Base-by-base conservation (phyloP, 140 eudicot genomes). In the Senecio squalidus region DNA sequence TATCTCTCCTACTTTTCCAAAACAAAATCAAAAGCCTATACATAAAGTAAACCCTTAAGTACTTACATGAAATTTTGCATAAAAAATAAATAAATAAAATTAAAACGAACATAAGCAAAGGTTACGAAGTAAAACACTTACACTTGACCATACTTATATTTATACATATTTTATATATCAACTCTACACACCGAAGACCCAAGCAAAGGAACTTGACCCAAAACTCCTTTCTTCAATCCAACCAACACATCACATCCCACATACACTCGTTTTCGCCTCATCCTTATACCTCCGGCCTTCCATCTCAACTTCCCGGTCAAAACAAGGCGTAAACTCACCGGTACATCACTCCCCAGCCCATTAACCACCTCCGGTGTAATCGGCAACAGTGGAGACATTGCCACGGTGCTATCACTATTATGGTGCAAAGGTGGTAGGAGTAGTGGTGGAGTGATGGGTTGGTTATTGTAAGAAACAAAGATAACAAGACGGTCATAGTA, bases 221-320 rank as follows among this genome's bases (percentile, higher is more conserved):
- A 53, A 1, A 67, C 48, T 16, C 84, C 91, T 13, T 43, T 74
- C 58, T 69, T 81, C 25, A 84, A 66, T 10, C 82, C 83, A n/a
- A 84, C 75, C 55, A 79, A 29, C 66, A 88, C 62, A 60, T 88
- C 88, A 74, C 96, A 88, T 9, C 44, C 74, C 7, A 84, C 92
- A 67, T 79, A 67, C 3, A 88, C 38, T 9, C 67, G 67, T 21
- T 71, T 70, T 1, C 60, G 64, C 4, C 77, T 45, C 8, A 73
- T 76, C 66, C 8, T 17, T 10, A 81, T 47, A 13, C 41, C 62
- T 7, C 85, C 94, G 0, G 66, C 79, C 61, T 70, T 82, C 64
- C 78, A 88, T 39, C 81, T 82, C 46, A 79, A 9, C 23, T 54
- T 74, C 60, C 94, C 95, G 45, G 43, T 58, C 74, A 82, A 21